A percentile compares a stretch with the other conserved stretches of the same genome.
These are phyloP conservation scores for Mortierella sp. DNA, from an alignment of 371 early-diverging fungal genomes.

Conservation along the genomic window DNA sequence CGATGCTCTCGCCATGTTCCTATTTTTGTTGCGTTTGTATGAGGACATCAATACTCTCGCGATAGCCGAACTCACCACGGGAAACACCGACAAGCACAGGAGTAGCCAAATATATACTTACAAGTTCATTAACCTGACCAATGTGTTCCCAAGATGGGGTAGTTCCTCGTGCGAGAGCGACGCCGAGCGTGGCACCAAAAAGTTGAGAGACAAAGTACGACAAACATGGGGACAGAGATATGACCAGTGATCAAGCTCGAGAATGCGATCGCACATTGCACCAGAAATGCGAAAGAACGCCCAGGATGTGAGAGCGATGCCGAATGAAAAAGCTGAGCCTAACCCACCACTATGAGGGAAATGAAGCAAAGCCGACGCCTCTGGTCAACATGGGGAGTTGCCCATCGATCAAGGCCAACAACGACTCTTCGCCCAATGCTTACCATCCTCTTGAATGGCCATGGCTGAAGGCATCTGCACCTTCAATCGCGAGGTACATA, in stretches of 20 bases:
- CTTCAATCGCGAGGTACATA: constrained; percentile 64
- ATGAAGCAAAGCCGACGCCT: too few relatives aligned
- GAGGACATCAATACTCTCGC: neutral
- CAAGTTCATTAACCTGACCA: constrained; percentile 54
- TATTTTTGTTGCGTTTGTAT: too few relatives aligned
- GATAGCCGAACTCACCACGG: too few relatives aligned
- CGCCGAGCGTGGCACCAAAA: constrained; percentile 66
- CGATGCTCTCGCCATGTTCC: constrained; percentile 23
- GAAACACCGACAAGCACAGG: neutral
- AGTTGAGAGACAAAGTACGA: constrained; percentile 62
- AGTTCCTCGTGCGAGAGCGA: constrained; percentile 57
- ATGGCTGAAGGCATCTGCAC: constrained; percentile 55
- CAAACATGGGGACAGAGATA: constrained; percentile 55
- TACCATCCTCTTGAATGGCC: constrained; percentile 20
- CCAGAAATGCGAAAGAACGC: constrained; percentile 66
- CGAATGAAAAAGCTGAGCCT: constrained; percentile 61
- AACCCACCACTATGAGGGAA: constrained; percentile 43
- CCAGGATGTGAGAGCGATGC: constrained; percentile 58
- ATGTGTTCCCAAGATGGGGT: constrained; percentile 40
- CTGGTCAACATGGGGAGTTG: too few relatives aligned
- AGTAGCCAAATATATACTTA: neutral
- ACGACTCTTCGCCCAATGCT: too few relatives aligned
- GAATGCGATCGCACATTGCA: constrained; percentile 59
- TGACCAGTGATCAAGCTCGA: constrained; percentile 55
- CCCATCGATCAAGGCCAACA: too few relatives aligned